A percentile compares a stretch with the other conserved stretches of the same genome.
These are phyloP conservation scores for Cytospora piceicola DNA, from an alignment of 2,329 filamentous ascomycete genomes.

Conservation along the genomic window DNA sequence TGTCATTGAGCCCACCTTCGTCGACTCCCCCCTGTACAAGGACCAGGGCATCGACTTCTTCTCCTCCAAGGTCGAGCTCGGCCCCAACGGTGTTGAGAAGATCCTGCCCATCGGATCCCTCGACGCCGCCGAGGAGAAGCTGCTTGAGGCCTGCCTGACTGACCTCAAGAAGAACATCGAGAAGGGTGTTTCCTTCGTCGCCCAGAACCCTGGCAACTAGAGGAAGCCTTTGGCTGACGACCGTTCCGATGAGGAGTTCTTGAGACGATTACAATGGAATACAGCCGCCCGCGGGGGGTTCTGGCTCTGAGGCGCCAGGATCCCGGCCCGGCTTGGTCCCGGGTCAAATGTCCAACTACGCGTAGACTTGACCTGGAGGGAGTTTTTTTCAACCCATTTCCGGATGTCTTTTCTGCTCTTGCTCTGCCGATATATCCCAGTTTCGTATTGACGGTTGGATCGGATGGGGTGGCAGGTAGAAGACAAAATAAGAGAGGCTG, in stretches of 20 bases:
- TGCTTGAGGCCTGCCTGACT: slow-evolving; percentile 80
- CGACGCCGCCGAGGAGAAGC: slow-evolving; percentile 83
- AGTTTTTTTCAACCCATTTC: neutral
- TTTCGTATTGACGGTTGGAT: slow-evolving; percentile 13
- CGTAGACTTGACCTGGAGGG: neutral
- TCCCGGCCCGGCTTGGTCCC: neutral
- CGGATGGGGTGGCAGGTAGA: slow-evolving; percentile 3
- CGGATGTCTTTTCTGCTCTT: slow-evolving; percentile 7
- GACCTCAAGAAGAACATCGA: slow-evolving; percentile 95
- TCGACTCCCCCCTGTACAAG: slow-evolving; percentile 97
- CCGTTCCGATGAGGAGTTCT: neutral
- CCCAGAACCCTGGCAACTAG: slow-evolving; percentile 63
- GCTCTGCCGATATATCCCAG: slow-evolving; percentile 8
- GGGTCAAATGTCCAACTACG: neutral
- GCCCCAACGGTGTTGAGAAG: slow-evolving; percentile 94
- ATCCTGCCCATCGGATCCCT: slow-evolving; percentile 86
- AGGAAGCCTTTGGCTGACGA: neutral
- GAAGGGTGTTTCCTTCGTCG: slow-evolving; percentile 75
- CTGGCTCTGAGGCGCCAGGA: neutral
- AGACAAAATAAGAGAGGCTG: slow-evolving; percentile 20
- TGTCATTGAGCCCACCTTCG: slow-evolving; percentile 93
- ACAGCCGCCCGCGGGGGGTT: neutral
- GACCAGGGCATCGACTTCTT: slow-evolving; percentile 98
- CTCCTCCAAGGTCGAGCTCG: slow-evolving; percentile 91
- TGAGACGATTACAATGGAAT: neutral